Evolutionary conservation across 1,139 yeast species (phyloP), one percentile per base, ranked within the genome.

Genomic region (Protomyces pachydermus): DNA sequence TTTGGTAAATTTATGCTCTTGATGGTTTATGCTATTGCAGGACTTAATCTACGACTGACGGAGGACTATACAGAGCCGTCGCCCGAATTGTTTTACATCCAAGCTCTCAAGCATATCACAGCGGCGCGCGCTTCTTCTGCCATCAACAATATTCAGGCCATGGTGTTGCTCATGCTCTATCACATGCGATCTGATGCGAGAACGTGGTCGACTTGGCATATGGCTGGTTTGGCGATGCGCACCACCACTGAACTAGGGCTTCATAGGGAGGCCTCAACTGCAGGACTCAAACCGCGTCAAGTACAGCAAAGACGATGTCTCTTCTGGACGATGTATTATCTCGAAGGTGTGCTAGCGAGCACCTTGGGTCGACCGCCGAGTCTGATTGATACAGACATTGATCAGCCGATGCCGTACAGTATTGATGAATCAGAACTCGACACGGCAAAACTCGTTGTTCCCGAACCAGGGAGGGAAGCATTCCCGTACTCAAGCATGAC

Each of bases 381-480:
- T 50, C 28, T 50, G 53, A 25, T 32, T 12, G 53, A 50, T 23
- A 50, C 53, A 10, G 53, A 50, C 53, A 50, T 50, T 25, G 53
- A 50, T 12, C 53, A 50, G 53, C 53, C 53, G 6, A 25, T 50
- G 37, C 53, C 53, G 4, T 32, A n/a, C 14, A 50, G 53, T 32
- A 23, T 20, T 12, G 34, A 25, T 20, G 53, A 50, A 25, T 12
- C 34, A 10, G 53, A 50, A 34, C 23, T 42, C 23, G 48, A 42
- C 23, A 42, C 48, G 48, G 48, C 48, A n/a, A 50, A 50, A n/a
- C 34, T 50, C 5, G 48, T 10, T 1, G 12, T 23, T 14, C 53
- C 53, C 5, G 37, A 25, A 14, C 18, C 16, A 3, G 53, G 53
- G 8, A 14, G 16, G 6, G 53, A 50, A 23, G 53, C 53, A 2